Base-by-base conservation (phyloP, 805 yeast genomes). In the Wickerhamomyces strasburgensis region DNA sequence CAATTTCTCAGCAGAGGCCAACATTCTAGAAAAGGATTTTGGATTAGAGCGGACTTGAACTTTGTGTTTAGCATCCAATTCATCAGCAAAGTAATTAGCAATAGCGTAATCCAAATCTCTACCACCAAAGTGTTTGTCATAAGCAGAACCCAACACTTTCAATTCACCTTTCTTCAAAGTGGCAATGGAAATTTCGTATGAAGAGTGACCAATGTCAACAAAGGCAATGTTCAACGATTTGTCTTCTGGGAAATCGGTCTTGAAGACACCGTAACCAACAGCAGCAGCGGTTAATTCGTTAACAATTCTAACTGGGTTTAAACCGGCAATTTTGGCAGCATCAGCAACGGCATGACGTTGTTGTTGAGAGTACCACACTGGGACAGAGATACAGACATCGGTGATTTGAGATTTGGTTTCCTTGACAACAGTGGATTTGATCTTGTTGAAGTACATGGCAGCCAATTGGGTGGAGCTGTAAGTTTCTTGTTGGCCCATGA, bases 201-300 rank as follows among this genome's bases (percentile, higher is more conserved):
- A 78, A 30, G 98, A 87, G 73, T 93, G 95, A 54, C 99, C 99
- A 65, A 94, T 85, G 66, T 93, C 99, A 43, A 93, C 80, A 56
- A 93, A 85, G 34, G 95, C 97, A 53, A 93, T 84, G 58, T 76
- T 83, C 70, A 84, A 81, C 58, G 89, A 82, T 64, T 82, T 84
- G 56, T 86, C 95, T 65, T 88, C 98, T 57, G 98, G 96, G 57
- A 93, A 75, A 60, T 90, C 97, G 49, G 84, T 76, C 78, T 93
- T 89, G 83, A 93, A 93, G 44, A 93, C 96, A 73, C 98, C 98
- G 72, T 93, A 94, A 54, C 97, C 94, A 49, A 93, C 96, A 56
- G 97, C 98, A 44, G 98, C 98, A 44, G 98, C 98, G 40, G 98
- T 89, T 50, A 85, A 82, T 64, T 93, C 99, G 65, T 93, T 93